phyloP scores from a whole-genome alignment of 805 yeast species.

The Yamadazyma takamatsuzukensis region DNA sequence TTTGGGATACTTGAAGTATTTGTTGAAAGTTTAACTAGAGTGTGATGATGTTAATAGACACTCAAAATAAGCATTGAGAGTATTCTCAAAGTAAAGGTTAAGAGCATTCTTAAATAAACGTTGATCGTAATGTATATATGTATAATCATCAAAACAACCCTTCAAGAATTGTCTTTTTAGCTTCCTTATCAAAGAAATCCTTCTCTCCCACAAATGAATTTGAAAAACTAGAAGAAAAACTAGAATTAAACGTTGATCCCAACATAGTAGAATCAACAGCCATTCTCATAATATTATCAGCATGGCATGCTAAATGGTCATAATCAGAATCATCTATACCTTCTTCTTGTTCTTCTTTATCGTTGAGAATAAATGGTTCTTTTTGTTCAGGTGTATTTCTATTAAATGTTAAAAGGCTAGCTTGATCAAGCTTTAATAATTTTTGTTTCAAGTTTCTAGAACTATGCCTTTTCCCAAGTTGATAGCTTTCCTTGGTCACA shows the following conservation, averaged over 20 bases:
- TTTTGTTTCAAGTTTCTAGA: conserved; percentile 11
- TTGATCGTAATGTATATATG: no score
- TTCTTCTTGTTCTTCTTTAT: background rate
- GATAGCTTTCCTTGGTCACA: conserved; percentile 16
- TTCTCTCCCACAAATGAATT: conserved; percentile 27
- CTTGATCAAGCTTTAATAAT: conserved; percentile 14
- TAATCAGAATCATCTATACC: conserved; percentile 21
- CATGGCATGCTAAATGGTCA: conserved; percentile 44
- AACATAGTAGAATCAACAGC: conserved; percentile 46
- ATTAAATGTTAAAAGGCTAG: conserved; percentile 8
- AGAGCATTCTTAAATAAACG: no score
- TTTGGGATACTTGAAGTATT: conserved; percentile 17
- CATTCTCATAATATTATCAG: conserved; percentile 43
- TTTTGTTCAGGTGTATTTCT: conserved; percentile 1
- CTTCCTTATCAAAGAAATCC: conserved; percentile 15
- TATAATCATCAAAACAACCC: conserved; percentile 11
- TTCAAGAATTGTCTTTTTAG: conserved; percentile 13
- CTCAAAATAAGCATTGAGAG: no score
- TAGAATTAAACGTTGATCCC: conserved; percentile 36
- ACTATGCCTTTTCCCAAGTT: conserved; percentile 12
- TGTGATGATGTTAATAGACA: no score
- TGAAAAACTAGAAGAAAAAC: conserved; percentile 34
- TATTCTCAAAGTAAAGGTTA: no score
- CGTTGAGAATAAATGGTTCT: background rate
- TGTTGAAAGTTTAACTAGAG: no score